Conservation (phyloP, 202 grass and related monocot species). For the Setaria italica region DNA sequence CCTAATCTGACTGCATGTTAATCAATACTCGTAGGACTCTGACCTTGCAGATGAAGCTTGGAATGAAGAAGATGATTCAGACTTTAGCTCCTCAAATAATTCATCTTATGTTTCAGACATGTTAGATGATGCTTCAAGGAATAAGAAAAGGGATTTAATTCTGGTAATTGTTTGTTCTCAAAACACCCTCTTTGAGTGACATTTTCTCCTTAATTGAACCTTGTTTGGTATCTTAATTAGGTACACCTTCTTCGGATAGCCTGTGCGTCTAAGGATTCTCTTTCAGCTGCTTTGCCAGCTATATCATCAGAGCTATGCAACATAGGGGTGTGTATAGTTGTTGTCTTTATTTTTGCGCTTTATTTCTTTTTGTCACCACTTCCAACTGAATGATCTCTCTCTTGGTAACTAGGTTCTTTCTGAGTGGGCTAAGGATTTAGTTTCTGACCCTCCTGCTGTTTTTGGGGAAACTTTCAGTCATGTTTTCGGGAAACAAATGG, state of each 20-base stretch:
- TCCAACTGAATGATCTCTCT: constrained; percentile 35
- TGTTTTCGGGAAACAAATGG: constrained; percentile 69
- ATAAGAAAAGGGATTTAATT: constrained; percentile 87
- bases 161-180: constrained; percentile 57
- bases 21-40: constrained; percentile 49
- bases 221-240: constrained; percentile 61
- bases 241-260: constrained; percentile 83
- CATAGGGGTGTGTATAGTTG: constrained; percentile 69
- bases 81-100: constrained; percentile 49
- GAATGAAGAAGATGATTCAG: constrained; percentile 57
- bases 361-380: constrained; percentile 28
- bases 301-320: constrained; percentile 81
- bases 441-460: constrained; percentile 63
- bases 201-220: constrained; percentile 38
- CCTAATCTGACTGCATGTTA: constrained; percentile 38
- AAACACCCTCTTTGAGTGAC: constrained; percentile 10
- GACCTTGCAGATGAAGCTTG: constrained; percentile 44
- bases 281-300: constrained; percentile 73
- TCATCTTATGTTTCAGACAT: constrained; percentile 63
- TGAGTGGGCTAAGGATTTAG: constrained; percentile 90
- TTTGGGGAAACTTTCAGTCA: constrained; percentile 76
- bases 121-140: constrained; percentile 60
- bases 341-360: constrained; percentile 31
- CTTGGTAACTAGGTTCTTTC: constrained; percentile 75
- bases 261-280: constrained; percentile 77